Base-by-base conservation (phyloP, 225 moss, liverwort and hornwort species). In the Climacium dendroides region DNA sequence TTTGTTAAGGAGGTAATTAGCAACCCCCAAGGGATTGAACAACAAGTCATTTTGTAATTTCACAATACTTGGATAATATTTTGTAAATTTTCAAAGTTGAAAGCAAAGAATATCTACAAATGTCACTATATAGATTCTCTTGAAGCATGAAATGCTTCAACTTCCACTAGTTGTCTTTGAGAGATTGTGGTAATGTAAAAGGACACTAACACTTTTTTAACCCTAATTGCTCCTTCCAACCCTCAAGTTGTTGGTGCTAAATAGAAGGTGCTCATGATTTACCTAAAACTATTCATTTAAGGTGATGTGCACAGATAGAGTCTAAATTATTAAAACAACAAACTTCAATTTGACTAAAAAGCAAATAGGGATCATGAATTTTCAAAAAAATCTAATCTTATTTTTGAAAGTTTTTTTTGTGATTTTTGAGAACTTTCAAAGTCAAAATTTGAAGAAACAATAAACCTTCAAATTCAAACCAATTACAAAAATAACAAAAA, bases 41-140 rank as follows among this genome's bases (percentile, higher is more conserved):
- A n/a, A n/a, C n/a, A n/a, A n/a, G n/a, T n/a, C 3, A 24, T 70
- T 70, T 41, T 37, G 9, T 41, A 41, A 70, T 70, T 39, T 35
- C 11, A 2, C 5, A 0, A 5, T 6, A 13, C 2, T 34, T 0
- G 1, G 1, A 3, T 52, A 8, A 75, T 75, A 52, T 35, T 75
- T 75, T 52, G 35, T 7, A 4, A 23, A 53, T 50, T 75, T 22
- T 14, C 5, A 53, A 23, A 35, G 52, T 35, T 34, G 19, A 50
- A 74, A 74, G 4, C 3, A 74, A 20, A 13, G 3, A 22, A 0
- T 34, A 22, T 1, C 5, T 14, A 22, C 0, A 20, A 0, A 52
- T 74, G 34, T 34, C 32, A 50, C 7, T 5, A n/a, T n/a, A n/a
- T n/a, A 19, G 1, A 50, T 1, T 35, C 14, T 11, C 0, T 32